Conservation (phyloP, 345 rosid species). For the Pistacia vera region DNA sequence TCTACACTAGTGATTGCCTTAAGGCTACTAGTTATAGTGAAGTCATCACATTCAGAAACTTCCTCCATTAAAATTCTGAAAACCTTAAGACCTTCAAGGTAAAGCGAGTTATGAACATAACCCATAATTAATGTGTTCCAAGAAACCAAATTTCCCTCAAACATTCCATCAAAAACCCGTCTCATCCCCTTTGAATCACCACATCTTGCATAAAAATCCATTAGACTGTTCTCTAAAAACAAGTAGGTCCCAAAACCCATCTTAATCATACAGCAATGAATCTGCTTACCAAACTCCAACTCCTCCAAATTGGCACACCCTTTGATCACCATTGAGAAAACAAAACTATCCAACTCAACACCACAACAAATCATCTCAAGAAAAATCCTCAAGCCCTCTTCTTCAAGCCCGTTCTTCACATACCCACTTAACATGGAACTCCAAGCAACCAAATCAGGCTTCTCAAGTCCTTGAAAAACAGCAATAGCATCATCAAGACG, state of each 20-base stretch:
- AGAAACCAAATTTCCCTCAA: constrained; percentile 31
- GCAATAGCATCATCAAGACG: constrained; percentile 24
- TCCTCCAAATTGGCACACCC: constrained; percentile 24
- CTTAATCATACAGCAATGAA: constrained; percentile 26
- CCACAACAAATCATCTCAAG: constrained; percentile 19
- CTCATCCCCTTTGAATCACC: constrained; percentile 22
- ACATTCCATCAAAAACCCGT: constrained; percentile 23
- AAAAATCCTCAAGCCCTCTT: constrained; percentile 27
- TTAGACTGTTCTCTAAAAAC: constrained; percentile 30
- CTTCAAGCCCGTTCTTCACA: constrained; percentile 27
- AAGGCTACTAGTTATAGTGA: constrained; percentile 31
- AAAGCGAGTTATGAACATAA: constrained; percentile 25
- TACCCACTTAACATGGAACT: constrained; percentile 27
- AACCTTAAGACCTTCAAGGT: constrained; percentile 26
- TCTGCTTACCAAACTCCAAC: constrained; percentile 19
- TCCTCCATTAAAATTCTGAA: constrained; percentile 25
- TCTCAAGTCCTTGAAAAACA: constrained; percentile 21
- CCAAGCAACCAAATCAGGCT: constrained; percentile 36
- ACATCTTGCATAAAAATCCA: constrained; percentile 37
- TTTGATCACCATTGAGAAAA: constrained; percentile 24
- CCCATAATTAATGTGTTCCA: constrained; percentile 37
- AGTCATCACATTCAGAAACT: constrained; percentile 28
- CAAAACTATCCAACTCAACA: constrained; percentile 27
- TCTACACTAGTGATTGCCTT: constrained; percentile 29
- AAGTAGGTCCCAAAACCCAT: constrained; percentile 15